phyloP scores from a whole-genome alignment of 495 filamentous ascomycete species.

The Cairneyella variabilis region DNA sequence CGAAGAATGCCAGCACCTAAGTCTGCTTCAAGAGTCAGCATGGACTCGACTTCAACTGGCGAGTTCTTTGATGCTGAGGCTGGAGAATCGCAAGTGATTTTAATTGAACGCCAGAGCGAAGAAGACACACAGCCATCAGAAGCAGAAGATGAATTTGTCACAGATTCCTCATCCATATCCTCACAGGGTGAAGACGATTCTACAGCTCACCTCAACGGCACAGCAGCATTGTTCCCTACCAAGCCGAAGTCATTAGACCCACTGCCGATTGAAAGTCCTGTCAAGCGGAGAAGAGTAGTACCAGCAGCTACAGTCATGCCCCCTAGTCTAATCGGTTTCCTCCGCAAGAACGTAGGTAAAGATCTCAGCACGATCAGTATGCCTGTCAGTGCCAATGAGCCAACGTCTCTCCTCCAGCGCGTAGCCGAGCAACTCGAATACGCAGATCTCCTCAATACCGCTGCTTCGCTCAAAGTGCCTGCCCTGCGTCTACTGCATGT shows the following conservation, averaged over 20 bases:
- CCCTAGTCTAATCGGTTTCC: conserved; percentile 86
- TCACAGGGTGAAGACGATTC: conserved; percentile 51
- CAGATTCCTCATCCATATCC: conserved; percentile 58
- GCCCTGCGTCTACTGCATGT: conserved; percentile 76
- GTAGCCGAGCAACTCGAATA: conserved; percentile 89
- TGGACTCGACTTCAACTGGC: conserved; percentile 71
- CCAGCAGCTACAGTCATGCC: conserved; percentile 68
- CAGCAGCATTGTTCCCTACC: conserved; percentile 60
- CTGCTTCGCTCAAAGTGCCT: conserved; percentile 51
- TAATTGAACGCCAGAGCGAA: conserved; percentile 62
- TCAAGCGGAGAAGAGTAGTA: conserved; percentile 68
- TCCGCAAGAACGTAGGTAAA: conserved; percentile 97
- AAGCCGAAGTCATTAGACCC: conserved; percentile 73
- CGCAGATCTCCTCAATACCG: conserved; percentile 73
- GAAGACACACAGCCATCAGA: conserved; percentile 53
- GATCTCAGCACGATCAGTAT: conserved; percentile 93
- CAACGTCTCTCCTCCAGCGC: conserved; percentile 81
- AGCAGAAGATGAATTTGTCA: conserved; percentile 51
- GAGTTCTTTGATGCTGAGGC: conserved; percentile 94
- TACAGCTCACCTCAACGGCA: conserved; percentile 37
- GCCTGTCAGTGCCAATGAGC: conserved; percentile 96
- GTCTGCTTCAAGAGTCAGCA: conserved; percentile 62
- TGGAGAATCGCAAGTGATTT: conserved; percentile 68
- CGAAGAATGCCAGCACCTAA: conserved; percentile 56
- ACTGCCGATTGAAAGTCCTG: conserved; percentile 61